Evolutionary conservation across 192 early-diverging fungal genomes (phyloP).

Genomic region (Thamnidium elegans): DNA sequence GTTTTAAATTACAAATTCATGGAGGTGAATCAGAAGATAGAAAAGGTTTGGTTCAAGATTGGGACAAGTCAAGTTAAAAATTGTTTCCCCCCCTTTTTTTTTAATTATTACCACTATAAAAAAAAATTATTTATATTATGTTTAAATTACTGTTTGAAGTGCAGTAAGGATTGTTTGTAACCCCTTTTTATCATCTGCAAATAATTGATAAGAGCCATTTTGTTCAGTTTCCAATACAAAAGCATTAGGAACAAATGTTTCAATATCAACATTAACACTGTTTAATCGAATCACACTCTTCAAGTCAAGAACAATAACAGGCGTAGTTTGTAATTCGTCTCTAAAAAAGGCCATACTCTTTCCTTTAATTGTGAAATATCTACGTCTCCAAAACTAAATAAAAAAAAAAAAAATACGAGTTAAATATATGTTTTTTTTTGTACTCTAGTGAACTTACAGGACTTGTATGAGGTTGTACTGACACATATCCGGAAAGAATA

Average conservation of each 20-base stretch:
- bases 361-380: constrained; percentile 55
- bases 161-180: constrained; percentile 19
- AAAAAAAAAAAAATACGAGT: too few species aligned
- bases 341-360: constrained; percentile 48
- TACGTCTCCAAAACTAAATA: constrained; percentile 55
- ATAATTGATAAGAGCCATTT: constrained; percentile 17
- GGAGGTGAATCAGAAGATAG: constrained; percentile 14
- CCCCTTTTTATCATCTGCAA: constrained; percentile 22
- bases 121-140: too few species aligned
- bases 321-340: constrained; percentile 31
- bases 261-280: constrained; percentile 12
- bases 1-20: constrained; percentile 11
- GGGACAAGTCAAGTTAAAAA: not conserved
- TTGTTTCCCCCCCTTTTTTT: too few species aligned
- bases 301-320: constrained; percentile 7
- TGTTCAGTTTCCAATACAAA: constrained; percentile 12
- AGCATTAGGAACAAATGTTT: constrained; percentile 23
- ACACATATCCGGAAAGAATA: constrained; percentile 29
- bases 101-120: too few species aligned
- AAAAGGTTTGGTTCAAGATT: constrained; percentile 10
- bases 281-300: constrained; percentile 1
- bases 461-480: constrained; percentile 16
- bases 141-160: constrained; percentile 13
- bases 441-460: too few species aligned
- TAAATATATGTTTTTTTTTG: not conserved